Base-by-base conservation (phyloP, 2,329 filamentous ascomycete species). In the Penicillium sp. region DNA sequence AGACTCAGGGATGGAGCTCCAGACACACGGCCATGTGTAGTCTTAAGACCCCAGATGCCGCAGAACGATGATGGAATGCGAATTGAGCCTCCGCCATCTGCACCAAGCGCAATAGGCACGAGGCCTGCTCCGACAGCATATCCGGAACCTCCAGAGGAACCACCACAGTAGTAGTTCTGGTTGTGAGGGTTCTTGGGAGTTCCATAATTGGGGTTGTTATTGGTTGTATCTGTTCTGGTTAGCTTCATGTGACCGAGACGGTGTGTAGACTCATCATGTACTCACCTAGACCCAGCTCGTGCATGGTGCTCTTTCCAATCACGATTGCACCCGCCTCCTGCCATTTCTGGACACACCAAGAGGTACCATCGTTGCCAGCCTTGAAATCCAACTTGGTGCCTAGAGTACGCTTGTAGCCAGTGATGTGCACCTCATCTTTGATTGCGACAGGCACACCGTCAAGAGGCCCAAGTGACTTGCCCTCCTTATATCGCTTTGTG, bases 401-500 rank as follows among this genome's bases (percentile, higher is more conserved):
- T 48, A 84, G 76, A 53, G 85, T 88, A 61, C 82, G 85, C 50
- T 84, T 82, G 70, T 92, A 93, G 14, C 89, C 91, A 62, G 85
- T 81, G 31, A 92, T 78, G 62, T 88, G 82, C 16, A 88, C 82
- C 68, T 96, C 91, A 69, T 96, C 92, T 76, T 96, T 96, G 66
- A 95, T 85, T 0, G 88, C 89, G 49, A 96, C 84, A 0, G 92
- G 92, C 1, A 96, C 85, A 13, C 92, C 92, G 67, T 96, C 92
- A 8, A 96, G 78, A 5, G 90, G 77, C 13, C 90, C 82, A 16
- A 92, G 73, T 0, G 87, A 82, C 60, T 82, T 81, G 0, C 90
- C 89, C 16, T 81, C 78, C 57, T 85, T 84, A 74, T 89, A 96
- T 46, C 92, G 81, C 69, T 84, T 80, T 0, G 91, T 89, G 1